Conservation (phyloP, 306 rosid species). For the Prinsepia uniflora region DNA sequence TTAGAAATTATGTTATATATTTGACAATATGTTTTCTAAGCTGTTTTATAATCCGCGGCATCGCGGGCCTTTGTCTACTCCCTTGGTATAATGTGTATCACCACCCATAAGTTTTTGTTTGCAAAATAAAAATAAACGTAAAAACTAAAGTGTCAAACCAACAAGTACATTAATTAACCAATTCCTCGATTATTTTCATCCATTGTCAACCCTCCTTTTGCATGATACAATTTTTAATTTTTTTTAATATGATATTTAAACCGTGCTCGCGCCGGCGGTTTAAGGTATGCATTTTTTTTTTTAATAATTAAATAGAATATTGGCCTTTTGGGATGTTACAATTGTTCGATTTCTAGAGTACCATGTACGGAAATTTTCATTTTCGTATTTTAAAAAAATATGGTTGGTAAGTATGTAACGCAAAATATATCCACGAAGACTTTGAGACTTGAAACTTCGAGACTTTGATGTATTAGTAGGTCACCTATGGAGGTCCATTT, state of each 20-base stretch:
- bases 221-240: neutral
- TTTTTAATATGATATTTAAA: neutral
- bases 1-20: too few species aligned
- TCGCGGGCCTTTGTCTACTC: neutral
- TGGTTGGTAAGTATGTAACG: neutral
- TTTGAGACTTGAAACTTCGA: neutral
- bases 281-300: neutral
- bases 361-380: neutral
- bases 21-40: too few species aligned
- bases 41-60: too few species aligned
- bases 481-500: slow-evolving; percentile 9
- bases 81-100: neutral
- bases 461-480: neutral
- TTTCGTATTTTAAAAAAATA: neutral
- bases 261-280: neutral
- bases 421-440: neutral
- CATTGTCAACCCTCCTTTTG: neutral
- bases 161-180: neutral
- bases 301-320: neutral
- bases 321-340: neutral
- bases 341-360: neutral
- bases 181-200: neutral
- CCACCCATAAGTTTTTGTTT: neutral
- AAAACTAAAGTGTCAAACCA: neutral
- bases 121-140: neutral